These are phyloP conservation scores for Boletus rubropictus DNA, from an alignment of 768 basidiomycete genomes.

Conservation along the genomic window DNA sequence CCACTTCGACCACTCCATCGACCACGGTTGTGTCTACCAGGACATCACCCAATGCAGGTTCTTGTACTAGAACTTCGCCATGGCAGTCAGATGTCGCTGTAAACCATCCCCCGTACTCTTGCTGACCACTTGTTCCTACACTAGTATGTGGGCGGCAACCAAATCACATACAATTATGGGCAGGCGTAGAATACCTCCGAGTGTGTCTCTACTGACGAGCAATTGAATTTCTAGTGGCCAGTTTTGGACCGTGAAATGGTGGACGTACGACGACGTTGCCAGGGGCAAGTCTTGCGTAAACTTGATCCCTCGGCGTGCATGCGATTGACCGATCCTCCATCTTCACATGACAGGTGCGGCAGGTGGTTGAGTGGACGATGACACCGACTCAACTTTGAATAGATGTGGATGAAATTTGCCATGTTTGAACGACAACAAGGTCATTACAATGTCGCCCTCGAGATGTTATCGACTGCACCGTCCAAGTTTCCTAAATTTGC, in stretches of 20 bases:
- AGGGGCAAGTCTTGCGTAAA: conserved; percentile 21
- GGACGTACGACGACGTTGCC: conserved; percentile 39
- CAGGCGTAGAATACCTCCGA: too few relatives aligned
- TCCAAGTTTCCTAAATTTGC: conserved; percentile 82
- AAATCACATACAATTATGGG: conserved; percentile 40
- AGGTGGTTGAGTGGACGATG: conserved; percentile 16
- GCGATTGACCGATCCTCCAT: too few relatives aligned
- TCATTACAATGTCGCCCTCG: conserved; percentile 51
- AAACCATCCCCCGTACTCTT: too few relatives aligned
- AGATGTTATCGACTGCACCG: conserved; percentile 69
- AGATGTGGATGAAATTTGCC: conserved; percentile 99
- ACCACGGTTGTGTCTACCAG: too few relatives aligned
- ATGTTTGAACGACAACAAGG: conserved; percentile 92
- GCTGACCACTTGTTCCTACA: too few relatives aligned
- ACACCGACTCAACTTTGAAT: conserved; percentile 1
- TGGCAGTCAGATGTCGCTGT: too few relatives aligned
- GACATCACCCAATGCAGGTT: too few relatives aligned
- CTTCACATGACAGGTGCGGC: conserved; percentile 6
- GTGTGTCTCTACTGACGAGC: not conserved
- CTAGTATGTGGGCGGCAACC: too few relatives aligned
- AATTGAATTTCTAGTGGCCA: conserved; percentile 37
- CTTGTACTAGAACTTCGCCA: too few relatives aligned
- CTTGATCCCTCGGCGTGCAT: not conserved
- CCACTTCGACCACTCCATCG: too few relatives aligned
- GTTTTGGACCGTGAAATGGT: conserved; percentile 47